A percentile compares a stretch with the other conserved stretches of the same genome.
Evolutionary conservation across 352 stramenopile genomes (phyloP).

Genomic region (Phytophthora kernoviae): DNA sequence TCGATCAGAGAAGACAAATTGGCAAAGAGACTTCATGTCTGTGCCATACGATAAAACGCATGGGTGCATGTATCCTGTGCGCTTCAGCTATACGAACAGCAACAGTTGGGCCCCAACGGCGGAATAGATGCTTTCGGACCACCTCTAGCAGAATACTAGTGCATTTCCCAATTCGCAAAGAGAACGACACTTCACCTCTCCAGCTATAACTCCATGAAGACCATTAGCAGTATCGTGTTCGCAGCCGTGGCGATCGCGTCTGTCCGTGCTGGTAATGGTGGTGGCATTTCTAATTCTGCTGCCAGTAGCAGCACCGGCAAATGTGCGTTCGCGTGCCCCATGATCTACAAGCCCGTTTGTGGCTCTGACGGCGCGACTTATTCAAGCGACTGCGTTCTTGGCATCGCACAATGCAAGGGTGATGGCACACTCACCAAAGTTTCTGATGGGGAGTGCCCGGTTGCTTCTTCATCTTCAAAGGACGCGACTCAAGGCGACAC

Average conservation of each 20-base stretch:
- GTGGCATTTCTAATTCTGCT: neutral
- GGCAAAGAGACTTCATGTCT: neutral
- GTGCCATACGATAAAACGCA: neutral
- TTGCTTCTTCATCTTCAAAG: neutral
- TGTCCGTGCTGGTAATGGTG: neutral
- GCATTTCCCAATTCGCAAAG: neutral
- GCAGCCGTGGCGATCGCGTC: neutral
- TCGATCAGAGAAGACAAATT: neutral
- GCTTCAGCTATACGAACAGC: neutral
- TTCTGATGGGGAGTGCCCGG: constrained; percentile 20
- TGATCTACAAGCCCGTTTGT: constrained; percentile 34
- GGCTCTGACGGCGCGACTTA: constrained; percentile 45
- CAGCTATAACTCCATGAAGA: neutral
- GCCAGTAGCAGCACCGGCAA: neutral
- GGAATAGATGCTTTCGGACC: neutral
- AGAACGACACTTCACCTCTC: neutral
- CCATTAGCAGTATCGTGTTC: constrained; percentile 1
- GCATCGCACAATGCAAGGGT: constrained; percentile 34
- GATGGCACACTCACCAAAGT: constrained; percentile 20
- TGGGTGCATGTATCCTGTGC: neutral
- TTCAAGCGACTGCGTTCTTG: constrained; percentile 38
- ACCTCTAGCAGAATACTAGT: too few relatives aligned
- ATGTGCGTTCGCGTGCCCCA: constrained; percentile 7
- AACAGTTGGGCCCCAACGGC: neutral
- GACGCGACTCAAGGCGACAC: neutral